A percentile compares a stretch with the other conserved stretches of the same genome.
These are phyloP conservation scores for Yarrowia sp. DNA, from an alignment of 805 yeast species.

Conservation along the genomic window DNA sequence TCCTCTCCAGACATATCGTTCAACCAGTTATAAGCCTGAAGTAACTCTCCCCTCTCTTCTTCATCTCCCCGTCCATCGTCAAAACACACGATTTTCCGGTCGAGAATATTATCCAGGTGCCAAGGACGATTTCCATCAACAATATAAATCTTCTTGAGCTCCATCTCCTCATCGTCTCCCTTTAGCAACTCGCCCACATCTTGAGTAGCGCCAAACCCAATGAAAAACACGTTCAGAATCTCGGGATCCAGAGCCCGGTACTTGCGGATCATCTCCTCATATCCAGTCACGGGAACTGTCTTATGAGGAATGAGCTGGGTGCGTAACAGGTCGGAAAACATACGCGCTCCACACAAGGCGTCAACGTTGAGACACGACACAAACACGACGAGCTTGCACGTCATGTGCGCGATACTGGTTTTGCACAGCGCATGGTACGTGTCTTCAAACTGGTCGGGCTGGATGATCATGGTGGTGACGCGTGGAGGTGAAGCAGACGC, in stretches of 20 bases:
- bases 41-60: neutral
- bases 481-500: constrained; percentile 6
- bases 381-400: constrained; percentile 82
- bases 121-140: constrained; percentile 95
- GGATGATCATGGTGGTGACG: constrained; percentile 61
- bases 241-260: constrained; percentile 67
- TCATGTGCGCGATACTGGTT: constrained; percentile 84
- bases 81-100: constrained; percentile 68
- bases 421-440: constrained; percentile 67
- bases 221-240: constrained; percentile 67
- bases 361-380: constrained; percentile 90
- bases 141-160: constrained; percentile 63
- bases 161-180: constrained; percentile 33
- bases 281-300: constrained; percentile 90
- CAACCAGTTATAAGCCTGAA: constrained; percentile 14
- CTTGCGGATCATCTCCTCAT: constrained; percentile 64
- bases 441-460: constrained; percentile 62
- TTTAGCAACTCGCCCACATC: constrained; percentile 65
- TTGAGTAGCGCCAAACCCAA: constrained; percentile 93
- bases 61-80: constrained; percentile 67
- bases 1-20: constrained; percentile 32
- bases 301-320: constrained; percentile 84
- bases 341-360: constrained; percentile 84
- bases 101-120: constrained; percentile 88
- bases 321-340: constrained; percentile 66